Evolutionary conservation across 1,139 yeast genomes (phyloP).

Genomic region (Waltiozyma sp.): DNA sequence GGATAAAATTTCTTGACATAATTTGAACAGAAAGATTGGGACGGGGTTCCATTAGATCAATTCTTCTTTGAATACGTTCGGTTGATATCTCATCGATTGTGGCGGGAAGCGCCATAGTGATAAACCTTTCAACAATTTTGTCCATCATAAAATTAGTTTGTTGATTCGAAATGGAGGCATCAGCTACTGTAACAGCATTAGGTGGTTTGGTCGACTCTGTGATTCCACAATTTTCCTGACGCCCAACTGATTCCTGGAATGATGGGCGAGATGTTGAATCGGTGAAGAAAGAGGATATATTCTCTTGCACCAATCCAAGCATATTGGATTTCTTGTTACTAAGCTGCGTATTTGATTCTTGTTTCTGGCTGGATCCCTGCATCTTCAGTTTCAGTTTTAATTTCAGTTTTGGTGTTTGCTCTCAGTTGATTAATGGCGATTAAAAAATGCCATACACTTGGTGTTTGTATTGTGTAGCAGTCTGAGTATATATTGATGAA

Average conservation of each 20-base stretch:
- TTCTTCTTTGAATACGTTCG: slow-evolving; percentile 32
- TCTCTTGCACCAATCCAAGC: not conserved
- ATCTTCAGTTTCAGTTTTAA: not conserved
- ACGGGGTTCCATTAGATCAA: slow-evolving; percentile 47
- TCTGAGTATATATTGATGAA: no score
- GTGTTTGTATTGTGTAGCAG: no score
- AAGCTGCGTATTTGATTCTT: no score
- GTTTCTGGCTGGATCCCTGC: not conserved
- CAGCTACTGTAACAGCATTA: not conserved
- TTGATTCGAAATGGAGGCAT: not conserved
- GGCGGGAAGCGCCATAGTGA: slow-evolving; percentile 63
- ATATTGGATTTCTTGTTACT: not conserved
- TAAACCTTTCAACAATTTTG: slow-evolving; percentile 55
- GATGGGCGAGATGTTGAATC: not conserved
- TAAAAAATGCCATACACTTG: no score
- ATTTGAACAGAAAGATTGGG: slow-evolving; percentile 61
- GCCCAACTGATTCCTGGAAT: not conserved
- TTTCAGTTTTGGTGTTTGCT: no score
- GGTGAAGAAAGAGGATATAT: not conserved
- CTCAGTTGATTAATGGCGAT: no score
- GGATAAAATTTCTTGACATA: slow-evolving; percentile 61
- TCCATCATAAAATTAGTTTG: slow-evolving; percentile 33
- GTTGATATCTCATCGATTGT: slow-evolving; percentile 30
- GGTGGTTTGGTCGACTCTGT: not conserved
- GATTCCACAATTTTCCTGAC: not conserved